A percentile compares a stretch with the other conserved stretches of the same genome.
Conservation (phyloP, 2,329 filamentous ascomycete genomes). For the Fusarium beomiforme region DNA sequence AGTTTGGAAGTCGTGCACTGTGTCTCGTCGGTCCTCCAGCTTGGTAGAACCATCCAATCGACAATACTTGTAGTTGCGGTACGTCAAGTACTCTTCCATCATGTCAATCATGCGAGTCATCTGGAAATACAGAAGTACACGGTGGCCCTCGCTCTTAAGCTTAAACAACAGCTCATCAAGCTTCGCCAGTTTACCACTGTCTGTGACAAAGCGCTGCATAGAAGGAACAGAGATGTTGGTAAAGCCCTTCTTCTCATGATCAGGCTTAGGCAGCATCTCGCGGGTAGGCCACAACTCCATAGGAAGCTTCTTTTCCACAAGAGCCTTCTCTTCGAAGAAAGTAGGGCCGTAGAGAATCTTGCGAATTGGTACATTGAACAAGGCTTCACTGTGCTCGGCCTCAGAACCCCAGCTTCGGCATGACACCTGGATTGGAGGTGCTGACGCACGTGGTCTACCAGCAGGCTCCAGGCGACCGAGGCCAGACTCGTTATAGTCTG, state of each 20-base stretch:
- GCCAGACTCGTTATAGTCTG: slow-evolving; percentile 73
- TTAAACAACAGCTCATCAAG: slow-evolving; percentile 87
- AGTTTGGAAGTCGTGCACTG: slow-evolving; percentile 95
- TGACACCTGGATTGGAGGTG: slow-evolving; percentile 84
- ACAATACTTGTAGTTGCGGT: slow-evolving; percentile 99
- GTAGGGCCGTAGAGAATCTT: slow-evolving; percentile 76
- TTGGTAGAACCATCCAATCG: slow-evolving; percentile 97
- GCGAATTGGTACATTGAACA: slow-evolving; percentile 84
- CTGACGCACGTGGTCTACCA: slow-evolving; percentile 79
- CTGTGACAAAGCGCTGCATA: slow-evolving; percentile 97
- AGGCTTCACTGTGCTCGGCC: slow-evolving; percentile 73
- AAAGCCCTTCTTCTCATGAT: slow-evolving; percentile 83
- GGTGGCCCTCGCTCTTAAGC: slow-evolving; percentile 91
- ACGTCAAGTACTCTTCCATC: slow-evolving; percentile 98
- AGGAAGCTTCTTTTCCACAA: slow-evolving; percentile 79
- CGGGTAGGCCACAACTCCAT: slow-evolving; percentile 69
- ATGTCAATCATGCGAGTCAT: slow-evolving; percentile 99
- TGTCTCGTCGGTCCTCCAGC: slow-evolving; percentile 94
- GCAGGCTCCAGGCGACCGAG: slow-evolving; percentile 84
- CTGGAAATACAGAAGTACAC: slow-evolving; percentile 98
- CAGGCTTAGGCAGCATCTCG: slow-evolving; percentile 78
- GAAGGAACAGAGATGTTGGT: slow-evolving; percentile 93
- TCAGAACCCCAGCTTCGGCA: slow-evolving; percentile 74
- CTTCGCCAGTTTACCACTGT: slow-evolving; percentile 94
- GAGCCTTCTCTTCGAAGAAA: slow-evolving; percentile 73